Evolutionary conservation across 352 stramenopile genomes (phyloP).

Genomic region (Pythium vanterpoolii): DNA sequence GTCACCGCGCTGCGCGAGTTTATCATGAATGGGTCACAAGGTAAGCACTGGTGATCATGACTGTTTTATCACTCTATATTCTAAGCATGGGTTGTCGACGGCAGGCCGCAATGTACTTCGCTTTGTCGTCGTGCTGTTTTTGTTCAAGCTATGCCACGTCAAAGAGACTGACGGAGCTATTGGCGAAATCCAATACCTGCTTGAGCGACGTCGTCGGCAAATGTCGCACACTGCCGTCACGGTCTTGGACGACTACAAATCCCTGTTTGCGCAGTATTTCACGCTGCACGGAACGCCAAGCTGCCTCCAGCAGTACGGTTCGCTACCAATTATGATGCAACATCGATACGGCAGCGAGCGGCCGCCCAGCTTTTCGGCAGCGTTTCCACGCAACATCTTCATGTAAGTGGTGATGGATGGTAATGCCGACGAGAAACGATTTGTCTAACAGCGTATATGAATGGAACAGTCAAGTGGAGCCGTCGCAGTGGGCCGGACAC

Average conservation of each 20-base stretch:
- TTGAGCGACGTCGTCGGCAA: slow-evolving; percentile 24
- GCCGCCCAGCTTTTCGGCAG: slow-evolving; percentile 1
- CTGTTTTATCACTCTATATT: neutral
- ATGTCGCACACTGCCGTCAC: slow-evolving; percentile 25
- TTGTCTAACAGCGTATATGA: neutral
- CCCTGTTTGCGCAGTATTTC: slow-evolving; percentile 54
- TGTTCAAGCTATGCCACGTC: slow-evolving; percentile 43
- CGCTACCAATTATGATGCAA: slow-evolving; percentile 14
- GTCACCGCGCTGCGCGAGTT: slow-evolving; percentile 47
- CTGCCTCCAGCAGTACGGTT: slow-evolving; percentile 21
- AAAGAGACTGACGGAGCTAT: slow-evolving; percentile 1
- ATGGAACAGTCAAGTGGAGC: slow-evolving; percentile 59
- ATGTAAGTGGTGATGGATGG: slow-evolving; percentile 13
- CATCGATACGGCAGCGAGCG: slow-evolving; percentile 13
- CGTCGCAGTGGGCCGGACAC: slow-evolving; percentile 63
- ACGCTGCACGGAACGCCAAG: slow-evolving; percentile 33
- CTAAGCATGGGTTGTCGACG: neutral
- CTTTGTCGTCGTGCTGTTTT: slow-evolving; percentile 53
- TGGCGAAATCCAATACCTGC: slow-evolving; percentile 31
- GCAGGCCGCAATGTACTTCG: slow-evolving; percentile 34
- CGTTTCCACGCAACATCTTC: slow-evolving; percentile 23
- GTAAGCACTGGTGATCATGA: slow-evolving; percentile 21
- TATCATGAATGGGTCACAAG: slow-evolving; percentile 40
- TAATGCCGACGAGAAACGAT: neutral
- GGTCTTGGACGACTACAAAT: slow-evolving; percentile 48